These are phyloP conservation scores for Populus euphratica DNA, from an alignment of 345 rosid species.

Conservation along the genomic window DNA sequence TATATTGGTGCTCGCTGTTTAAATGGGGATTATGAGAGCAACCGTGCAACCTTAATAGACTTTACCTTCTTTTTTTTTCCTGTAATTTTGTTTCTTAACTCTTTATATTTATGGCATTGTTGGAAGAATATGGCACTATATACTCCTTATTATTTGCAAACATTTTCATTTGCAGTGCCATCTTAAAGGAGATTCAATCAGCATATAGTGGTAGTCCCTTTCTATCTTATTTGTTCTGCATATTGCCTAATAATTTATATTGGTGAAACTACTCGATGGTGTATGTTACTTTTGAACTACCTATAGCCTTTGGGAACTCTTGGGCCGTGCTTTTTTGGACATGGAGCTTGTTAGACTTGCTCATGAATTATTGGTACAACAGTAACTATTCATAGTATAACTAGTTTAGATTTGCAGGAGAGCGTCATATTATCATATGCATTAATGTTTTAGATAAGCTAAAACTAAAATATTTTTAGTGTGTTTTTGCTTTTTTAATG, in stretches of 20 bases:
- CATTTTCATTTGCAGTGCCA: constrained; percentile 15
- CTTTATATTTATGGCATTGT: too few relatives aligned
- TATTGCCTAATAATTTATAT: neutral
- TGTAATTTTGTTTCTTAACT: neutral
- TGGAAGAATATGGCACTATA: neutral
- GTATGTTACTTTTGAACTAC: neutral
- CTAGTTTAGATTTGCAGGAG: neutral
- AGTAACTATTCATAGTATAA: neutral
- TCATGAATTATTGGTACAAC: neutral
- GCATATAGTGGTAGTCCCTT: neutral
- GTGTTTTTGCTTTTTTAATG: neutral
- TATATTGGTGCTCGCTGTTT: neutral
- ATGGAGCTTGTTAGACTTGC: neutral
- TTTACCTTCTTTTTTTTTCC: too few relatives aligned
- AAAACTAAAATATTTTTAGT: neutral
- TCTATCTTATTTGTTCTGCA: neutral
- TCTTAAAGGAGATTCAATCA: constrained; percentile 1
- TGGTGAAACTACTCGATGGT: neutral
- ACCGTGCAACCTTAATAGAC: too few relatives aligned
- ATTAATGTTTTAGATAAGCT: neutral
- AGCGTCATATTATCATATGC: neutral
- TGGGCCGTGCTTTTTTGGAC: neutral
- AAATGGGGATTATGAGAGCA: too few relatives aligned
- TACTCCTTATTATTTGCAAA: neutral
- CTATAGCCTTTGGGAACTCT: neutral